Percentiles rank a stretch among this genome's conserved stretches.
Conservation (phyloP, 2,329 filamentous ascomycete genomes). For the Rasamsonia emersonii region DNA sequence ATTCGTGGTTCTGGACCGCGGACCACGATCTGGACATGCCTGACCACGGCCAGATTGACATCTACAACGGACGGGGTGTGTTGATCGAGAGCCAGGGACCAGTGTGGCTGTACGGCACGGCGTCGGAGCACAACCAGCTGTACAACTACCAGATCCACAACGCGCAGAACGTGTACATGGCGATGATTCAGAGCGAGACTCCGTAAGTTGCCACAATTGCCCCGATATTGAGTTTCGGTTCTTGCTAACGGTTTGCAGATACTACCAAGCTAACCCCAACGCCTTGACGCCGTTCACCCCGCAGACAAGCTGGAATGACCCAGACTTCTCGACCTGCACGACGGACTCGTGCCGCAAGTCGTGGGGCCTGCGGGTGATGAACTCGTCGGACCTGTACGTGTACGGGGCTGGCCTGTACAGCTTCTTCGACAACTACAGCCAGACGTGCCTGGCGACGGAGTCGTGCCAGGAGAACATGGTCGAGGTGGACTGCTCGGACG, state of each 20-base stretch:
- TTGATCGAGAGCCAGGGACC: constrained; percentile 68
- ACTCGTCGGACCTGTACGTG: constrained; percentile 59
- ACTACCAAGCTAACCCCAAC: constrained; percentile 75
- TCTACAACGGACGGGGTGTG: constrained; percentile 82
- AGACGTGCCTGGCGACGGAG: constrained; percentile 58
- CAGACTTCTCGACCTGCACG: constrained; percentile 58
- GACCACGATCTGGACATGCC: constrained; percentile 77
- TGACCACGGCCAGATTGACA: constrained; percentile 59
- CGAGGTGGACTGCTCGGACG: constrained; percentile 55
- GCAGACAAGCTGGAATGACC: constrained; percentile 38
- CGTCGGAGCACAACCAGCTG: constrained; percentile 51
- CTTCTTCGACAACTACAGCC: constrained; percentile 75
- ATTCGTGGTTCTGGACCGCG: constrained; percentile 82
- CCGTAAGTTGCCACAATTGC: constrained; percentile 45
- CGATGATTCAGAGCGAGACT: constrained; percentile 80
- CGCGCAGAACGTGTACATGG: constrained; percentile 73
- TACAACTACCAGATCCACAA: constrained; percentile 79
- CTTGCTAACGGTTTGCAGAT: constrained; percentile 18
- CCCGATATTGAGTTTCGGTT: background rate
- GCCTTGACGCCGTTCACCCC: constrained; percentile 44
- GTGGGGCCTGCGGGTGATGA: constrained; percentile 64
- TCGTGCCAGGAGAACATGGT: constrained; percentile 74
- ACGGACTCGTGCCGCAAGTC: constrained; percentile 57
- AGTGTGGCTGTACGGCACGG: constrained; percentile 75
- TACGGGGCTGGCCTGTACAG: constrained; percentile 70